Evolutionary conservation across 2,329 filamentous ascomycete species (phyloP).

Genomic region (Alternaria ethzedia): DNA sequence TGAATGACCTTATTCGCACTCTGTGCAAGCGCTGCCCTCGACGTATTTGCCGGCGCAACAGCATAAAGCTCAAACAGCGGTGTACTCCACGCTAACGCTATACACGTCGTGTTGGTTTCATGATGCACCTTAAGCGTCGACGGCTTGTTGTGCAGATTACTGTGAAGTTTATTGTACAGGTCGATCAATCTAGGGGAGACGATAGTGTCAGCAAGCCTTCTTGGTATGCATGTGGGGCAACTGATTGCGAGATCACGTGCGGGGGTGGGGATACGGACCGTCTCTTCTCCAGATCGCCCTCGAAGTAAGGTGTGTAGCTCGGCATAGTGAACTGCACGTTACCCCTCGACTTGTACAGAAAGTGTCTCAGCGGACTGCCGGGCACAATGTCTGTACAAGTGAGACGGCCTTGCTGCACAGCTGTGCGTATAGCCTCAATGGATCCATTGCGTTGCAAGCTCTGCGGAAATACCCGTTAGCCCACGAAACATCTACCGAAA

Average conservation of each 20-base stretch:
- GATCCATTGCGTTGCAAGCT: constrained; percentile 73
- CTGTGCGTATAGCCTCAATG: constrained; percentile 74
- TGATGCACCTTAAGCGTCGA: constrained; percentile 88
- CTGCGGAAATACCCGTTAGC: constrained; percentile 19
- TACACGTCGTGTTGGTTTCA: constrained; percentile 71
- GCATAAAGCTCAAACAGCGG: constrained; percentile 94
- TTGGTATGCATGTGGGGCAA: background rate
- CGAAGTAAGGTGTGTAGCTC: constrained; percentile 74
- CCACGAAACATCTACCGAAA: background rate
- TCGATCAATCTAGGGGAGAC: constrained; percentile 61
- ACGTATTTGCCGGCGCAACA: constrained; percentile 76
- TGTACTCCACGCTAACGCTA: constrained; percentile 88
- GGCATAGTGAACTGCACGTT: constrained; percentile 98
- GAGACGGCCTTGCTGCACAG: constrained; percentile 74
- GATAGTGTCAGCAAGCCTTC: background rate
- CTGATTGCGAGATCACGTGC: background rate
- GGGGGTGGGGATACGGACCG: constrained; percentile 52
- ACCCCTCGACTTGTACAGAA: constrained; percentile 90
- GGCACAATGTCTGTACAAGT: constrained; percentile 77
- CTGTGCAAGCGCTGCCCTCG: constrained; percentile 72
- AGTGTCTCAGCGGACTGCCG: constrained; percentile 82
- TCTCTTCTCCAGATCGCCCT: constrained; percentile 64
- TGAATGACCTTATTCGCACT: constrained; percentile 88
- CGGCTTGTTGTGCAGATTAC: constrained; percentile 82
- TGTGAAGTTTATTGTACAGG: constrained; percentile 84